Conservation (phyloP, 495 filamentous ascomycete genomes). For the Talaromyces ruber region DNA sequence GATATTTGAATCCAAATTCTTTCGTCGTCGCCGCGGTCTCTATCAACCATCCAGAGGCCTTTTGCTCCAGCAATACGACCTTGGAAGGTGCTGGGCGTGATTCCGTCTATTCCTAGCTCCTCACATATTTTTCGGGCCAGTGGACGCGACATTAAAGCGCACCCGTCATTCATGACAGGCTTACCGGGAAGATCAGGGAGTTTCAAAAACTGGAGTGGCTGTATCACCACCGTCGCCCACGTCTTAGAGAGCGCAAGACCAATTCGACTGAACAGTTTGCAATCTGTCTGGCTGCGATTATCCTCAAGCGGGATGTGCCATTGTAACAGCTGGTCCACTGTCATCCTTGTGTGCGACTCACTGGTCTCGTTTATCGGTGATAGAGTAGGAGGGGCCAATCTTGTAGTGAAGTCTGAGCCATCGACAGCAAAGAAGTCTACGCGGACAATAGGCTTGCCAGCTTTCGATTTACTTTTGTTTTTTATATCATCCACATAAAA, state of each 20-base stretch:
- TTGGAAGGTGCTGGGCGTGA: slow-evolving; percentile 68
- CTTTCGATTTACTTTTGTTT: slow-evolving; percentile 22
- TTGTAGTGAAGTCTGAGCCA: slow-evolving; percentile 31
- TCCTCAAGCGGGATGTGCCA: slow-evolving; percentile 36
- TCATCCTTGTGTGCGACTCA: slow-evolving; percentile 27
- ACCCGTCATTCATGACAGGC: slow-evolving; percentile 74
- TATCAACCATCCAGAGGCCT: slow-evolving; percentile 77
- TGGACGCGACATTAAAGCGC: slow-evolving; percentile 57
- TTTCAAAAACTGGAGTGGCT: slow-evolving; percentile 29
- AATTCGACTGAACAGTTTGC: slow-evolving; percentile 46
- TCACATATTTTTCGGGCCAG: slow-evolving; percentile 54
- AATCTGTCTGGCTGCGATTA: slow-evolving; percentile 35
- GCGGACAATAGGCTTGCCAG: slow-evolving; percentile 21
- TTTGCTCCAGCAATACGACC: slow-evolving; percentile 78
- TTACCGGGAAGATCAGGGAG: slow-evolving; percentile 18
- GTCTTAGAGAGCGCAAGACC: slow-evolving; percentile 36
- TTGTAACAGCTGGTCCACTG: slow-evolving; percentile 33
- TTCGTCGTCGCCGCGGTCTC: slow-evolving; percentile 20
- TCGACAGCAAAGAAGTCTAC: slow-evolving; percentile 48
- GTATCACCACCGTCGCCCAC: slow-evolving; percentile 36
- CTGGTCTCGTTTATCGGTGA: slow-evolving; percentile 16
- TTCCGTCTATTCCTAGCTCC: slow-evolving; percentile 44
- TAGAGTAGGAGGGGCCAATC: neutral
- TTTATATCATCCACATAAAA: slow-evolving; percentile 37
- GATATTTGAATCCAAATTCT: slow-evolving; percentile 69